Evolutionary conservation across 306 rosid genomes (phyloP).

Genomic region (Mimosa pudica): DNA sequence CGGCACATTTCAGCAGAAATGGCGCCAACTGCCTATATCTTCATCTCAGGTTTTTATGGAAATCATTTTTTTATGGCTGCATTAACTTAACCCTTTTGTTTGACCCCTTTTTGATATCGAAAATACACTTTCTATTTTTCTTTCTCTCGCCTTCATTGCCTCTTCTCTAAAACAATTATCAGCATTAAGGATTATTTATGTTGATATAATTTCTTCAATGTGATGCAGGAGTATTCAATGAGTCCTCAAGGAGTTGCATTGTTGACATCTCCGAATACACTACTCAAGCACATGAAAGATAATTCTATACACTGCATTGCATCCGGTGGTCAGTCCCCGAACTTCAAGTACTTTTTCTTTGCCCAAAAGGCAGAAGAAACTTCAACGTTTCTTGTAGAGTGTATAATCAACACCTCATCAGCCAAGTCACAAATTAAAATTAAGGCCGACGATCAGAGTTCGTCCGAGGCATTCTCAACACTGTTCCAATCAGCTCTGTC

Average conservation of each 20-base stretch:
- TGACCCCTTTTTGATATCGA: neutral
- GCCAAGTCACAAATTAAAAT: conserved; percentile 86
- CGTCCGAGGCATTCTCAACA: conserved; percentile 67
- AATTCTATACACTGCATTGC: conserved; percentile 91
- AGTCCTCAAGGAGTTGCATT: conserved; percentile 73
- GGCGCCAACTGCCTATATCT: conserved; percentile 95
- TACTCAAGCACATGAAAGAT: conserved; percentile 86
- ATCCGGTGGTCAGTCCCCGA: conserved; percentile 90
- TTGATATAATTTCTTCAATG: neutral
- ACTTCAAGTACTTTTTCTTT: conserved; percentile 93
- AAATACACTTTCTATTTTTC: too few relatives aligned
- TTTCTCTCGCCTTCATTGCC: conserved; percentile 2
- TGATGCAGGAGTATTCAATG: conserved; percentile 69
- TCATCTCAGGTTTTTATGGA: conserved; percentile 68
- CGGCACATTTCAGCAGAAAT: conserved; percentile 90
- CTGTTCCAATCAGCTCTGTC: conserved; percentile 88
- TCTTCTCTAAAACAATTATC: neutral
- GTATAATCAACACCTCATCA: conserved; percentile 80
- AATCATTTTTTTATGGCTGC: conserved; percentile 25
- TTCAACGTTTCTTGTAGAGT: conserved; percentile 87
- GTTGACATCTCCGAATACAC: conserved; percentile 64
- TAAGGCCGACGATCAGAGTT: conserved; percentile 85
- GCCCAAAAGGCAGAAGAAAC: conserved; percentile 85
- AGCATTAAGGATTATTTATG: neutral
- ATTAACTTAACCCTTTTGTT: conserved; percentile 13